These are phyloP conservation scores for Chenopodium album DNA, from an alignment of 148 eudicot genomes.

Conservation along the genomic window DNA sequence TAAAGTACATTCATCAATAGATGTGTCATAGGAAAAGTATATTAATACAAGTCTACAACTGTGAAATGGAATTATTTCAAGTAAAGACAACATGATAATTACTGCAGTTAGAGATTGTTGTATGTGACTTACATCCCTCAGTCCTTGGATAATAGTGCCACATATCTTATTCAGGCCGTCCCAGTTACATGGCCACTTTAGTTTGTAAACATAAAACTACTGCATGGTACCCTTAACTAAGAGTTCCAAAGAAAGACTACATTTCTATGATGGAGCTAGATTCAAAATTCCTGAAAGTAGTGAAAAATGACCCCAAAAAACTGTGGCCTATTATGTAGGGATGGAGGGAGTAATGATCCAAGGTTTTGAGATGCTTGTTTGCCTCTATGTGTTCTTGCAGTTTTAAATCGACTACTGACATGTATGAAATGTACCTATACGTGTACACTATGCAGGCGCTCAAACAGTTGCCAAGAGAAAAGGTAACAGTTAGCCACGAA, in stretches of 20 bases:
- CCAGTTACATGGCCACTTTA: too few relatives aligned
- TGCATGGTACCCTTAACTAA: not conserved
- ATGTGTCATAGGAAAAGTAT: not conserved
- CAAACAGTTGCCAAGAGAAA: conserved; percentile 68
- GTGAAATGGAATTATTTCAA: not conserved
- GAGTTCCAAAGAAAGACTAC: not conserved
- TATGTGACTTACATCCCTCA: not conserved
- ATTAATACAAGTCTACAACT: not conserved
- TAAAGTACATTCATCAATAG: not conserved
- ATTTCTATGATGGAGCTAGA: not conserved
- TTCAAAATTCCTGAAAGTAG: not conserved
- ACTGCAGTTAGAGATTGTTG: not conserved
- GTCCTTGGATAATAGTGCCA: not conserved
- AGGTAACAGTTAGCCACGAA: conserved; percentile 76
- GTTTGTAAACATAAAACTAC: not conserved
- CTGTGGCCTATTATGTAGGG: not conserved
- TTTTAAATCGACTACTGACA: conserved; percentile 4
- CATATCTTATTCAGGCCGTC: not conserved
- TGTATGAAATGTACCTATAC: not conserved
- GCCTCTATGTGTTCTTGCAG: not conserved
- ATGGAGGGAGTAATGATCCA: not conserved
- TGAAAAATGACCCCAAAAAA: not conserved
- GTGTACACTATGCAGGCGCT: conserved; percentile 48
- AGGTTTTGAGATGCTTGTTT: not conserved
- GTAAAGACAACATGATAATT: not conserved